These are phyloP conservation scores for Debaryomyces castellii DNA, from an alignment of 805 yeast genomes.

Conservation along the genomic window DNA sequence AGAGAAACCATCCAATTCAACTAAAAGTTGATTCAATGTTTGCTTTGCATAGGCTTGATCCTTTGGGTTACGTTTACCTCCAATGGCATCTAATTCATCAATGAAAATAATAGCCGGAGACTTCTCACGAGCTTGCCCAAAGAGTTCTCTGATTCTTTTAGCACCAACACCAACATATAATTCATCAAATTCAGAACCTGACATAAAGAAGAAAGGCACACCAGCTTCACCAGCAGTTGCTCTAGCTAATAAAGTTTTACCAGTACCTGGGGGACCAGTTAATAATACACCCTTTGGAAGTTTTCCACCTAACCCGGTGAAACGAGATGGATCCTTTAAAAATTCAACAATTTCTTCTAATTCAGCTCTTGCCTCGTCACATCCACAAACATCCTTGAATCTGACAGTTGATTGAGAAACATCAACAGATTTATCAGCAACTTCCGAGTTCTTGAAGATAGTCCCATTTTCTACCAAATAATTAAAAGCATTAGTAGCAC, in stretches of 20 bases:
- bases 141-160: constrained; percentile 91
- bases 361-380: constrained; percentile 97
- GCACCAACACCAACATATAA: constrained; percentile 99
- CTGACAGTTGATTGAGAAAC: constrained; percentile 82
- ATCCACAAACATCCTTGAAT: constrained; percentile 93
- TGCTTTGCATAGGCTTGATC: constrained; percentile 99
- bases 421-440: constrained; percentile 76
- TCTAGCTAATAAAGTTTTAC: constrained; percentile 93
- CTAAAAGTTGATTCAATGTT: constrained; percentile 91
- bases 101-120: constrained; percentile 97
- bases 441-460: constrained; percentile 70
- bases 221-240: constrained; percentile 99
- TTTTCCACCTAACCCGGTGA: constrained; percentile 96
- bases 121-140: constrained; percentile 87
- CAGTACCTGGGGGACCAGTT: constrained; percentile 99
- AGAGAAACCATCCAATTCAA: constrained; percentile 93
- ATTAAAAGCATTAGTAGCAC: constrained; percentile 74
- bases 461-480: constrained; percentile 82
- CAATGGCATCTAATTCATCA: constrained; percentile 98
- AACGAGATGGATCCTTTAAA: constrained; percentile 91
- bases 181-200: constrained; percentile 98
- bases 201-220: constrained; percentile 97
- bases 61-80: constrained; percentile 95
- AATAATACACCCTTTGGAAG: constrained; percentile 94
- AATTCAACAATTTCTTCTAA: constrained; percentile 98